phyloP scores from a whole-genome alignment of 1,139 yeast species.

The Kurtzmaniella quercitrusa region DNA sequence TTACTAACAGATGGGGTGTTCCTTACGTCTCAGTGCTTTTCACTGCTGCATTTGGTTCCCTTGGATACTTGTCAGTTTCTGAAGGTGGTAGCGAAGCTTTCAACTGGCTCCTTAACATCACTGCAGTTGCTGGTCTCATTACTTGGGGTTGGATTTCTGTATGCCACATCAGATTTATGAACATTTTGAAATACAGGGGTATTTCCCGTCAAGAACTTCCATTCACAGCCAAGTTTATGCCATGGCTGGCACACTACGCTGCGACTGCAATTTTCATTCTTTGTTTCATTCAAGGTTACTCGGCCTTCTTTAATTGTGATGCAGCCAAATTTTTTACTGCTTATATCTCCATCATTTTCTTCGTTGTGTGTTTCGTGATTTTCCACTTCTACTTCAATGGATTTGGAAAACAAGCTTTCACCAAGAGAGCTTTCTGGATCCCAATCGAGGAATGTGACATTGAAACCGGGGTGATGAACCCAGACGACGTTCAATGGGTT shows the following conservation, averaged over 20 bases:
- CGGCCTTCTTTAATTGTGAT: slow-evolving; percentile 52
- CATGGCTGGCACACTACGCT: slow-evolving; percentile 60
- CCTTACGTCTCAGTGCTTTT: slow-evolving; percentile 57
- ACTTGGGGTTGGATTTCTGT: slow-evolving; percentile 69
- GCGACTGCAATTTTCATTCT: slow-evolving; percentile 47
- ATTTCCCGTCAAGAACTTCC: slow-evolving; percentile 65
- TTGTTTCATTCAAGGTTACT: slow-evolving; percentile 68
- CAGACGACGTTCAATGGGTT: slow-evolving; percentile 49
- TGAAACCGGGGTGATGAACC: slow-evolving; percentile 56
- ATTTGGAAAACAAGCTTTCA: slow-evolving; percentile 27
- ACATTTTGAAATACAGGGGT: slow-evolving; percentile 53
- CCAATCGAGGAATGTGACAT: slow-evolving; percentile 57
- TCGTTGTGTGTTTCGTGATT: slow-evolving; percentile 46
- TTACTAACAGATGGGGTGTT: slow-evolving; percentile 60
- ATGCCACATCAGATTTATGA: slow-evolving; percentile 67
- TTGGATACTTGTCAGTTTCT: slow-evolving; percentile 67
- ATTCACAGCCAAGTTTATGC: slow-evolving; percentile 64
- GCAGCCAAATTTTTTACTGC: slow-evolving; percentile 60
- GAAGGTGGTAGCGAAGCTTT: slow-evolving; percentile 66
- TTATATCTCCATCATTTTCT: slow-evolving; percentile 60
- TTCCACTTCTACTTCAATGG: slow-evolving; percentile 51
- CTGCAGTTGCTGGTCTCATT: slow-evolving; percentile 72
- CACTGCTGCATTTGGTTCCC: slow-evolving; percentile 59
- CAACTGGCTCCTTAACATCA: slow-evolving; percentile 77
- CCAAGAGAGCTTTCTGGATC: slow-evolving; percentile 30